These are phyloP conservation scores for Condylostoma magnum DNA, from an alignment of 169 alveolate genomes.

Conservation along the genomic window DNA sequence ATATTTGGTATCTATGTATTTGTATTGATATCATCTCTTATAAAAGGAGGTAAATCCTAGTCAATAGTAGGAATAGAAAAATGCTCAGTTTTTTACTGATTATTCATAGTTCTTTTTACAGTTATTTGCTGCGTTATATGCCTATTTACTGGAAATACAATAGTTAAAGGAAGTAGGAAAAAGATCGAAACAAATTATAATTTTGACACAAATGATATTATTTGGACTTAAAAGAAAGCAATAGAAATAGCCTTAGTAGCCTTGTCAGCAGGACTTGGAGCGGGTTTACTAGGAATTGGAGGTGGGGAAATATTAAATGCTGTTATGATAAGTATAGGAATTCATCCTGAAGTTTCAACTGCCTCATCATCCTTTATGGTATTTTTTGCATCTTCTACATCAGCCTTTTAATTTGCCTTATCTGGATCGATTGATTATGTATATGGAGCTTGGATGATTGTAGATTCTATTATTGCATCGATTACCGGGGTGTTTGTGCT, in stretches of 20 bases:
- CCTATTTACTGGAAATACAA: neutral
- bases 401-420: conserved; percentile 51
- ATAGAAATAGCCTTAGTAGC: conserved; percentile 30
- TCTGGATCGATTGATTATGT: conserved; percentile 29
- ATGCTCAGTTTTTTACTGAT: conserved; percentile 54
- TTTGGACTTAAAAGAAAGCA: conserved; percentile 32
- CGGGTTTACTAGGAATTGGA: conserved; percentile 73
- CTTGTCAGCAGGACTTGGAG: conserved; percentile 54
- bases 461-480: neutral
- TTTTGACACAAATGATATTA: conserved; percentile 1
- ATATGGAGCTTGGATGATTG: neutral
- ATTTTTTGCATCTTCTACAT: conserved; percentile 53
- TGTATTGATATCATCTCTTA: conserved; percentile 33
- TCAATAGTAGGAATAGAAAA: conserved; percentile 55
- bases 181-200: neutral
- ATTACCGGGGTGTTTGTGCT: conserved; percentile 3
- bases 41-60: conserved; percentile 54
- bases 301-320: conserved; percentile 75
- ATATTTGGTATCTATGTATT: neutral
- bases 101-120: neutral
- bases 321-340: conserved; percentile 59
- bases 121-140: neutral
- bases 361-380: conserved; percentile 70
- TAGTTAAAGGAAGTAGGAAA: neutral
- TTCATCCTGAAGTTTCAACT: conserved; percentile 71